Percentiles rank a stretch among this genome's conserved stretches.
Evolutionary conservation across 2,329 filamentous ascomycete genomes (phyloP).

Genomic region (Trichoderma simmonsii): DNA sequence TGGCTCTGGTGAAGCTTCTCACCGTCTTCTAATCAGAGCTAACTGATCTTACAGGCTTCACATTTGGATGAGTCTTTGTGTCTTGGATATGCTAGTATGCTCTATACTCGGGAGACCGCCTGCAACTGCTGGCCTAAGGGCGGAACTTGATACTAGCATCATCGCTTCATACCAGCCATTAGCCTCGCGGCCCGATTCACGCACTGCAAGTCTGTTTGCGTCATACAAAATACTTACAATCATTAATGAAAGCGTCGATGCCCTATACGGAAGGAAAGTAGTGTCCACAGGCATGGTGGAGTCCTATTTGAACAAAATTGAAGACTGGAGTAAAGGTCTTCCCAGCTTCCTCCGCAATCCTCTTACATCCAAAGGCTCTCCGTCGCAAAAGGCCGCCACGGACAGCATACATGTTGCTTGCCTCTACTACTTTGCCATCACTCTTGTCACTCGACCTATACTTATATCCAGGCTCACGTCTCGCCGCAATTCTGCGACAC

Average conservation of each 20-base stretch:
- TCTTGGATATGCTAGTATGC: conserved; percentile 39
- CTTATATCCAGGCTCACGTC: conserved; percentile 49
- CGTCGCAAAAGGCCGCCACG: conserved; percentile 36
- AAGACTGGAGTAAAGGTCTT: conserved; percentile 44
- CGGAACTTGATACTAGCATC: conserved; percentile 26
- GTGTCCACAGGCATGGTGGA: conserved; percentile 36
- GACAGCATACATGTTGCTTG: conserved; percentile 55
- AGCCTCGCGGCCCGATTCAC: conserved; percentile 1
- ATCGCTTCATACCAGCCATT: conserved; percentile 23
- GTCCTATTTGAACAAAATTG: conserved; percentile 40
- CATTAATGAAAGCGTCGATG: conserved; percentile 43
- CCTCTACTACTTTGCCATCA: conserved; percentile 57
- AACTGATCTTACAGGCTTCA: conserved; percentile 27
- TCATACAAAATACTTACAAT: conserved; percentile 43
- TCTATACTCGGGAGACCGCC: conserved; percentile 39
- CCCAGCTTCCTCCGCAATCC: conserved; percentile 33
- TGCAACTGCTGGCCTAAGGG: conserved; percentile 32
- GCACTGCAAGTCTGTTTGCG: conserved; percentile 33
- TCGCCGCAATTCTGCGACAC: conserved; percentile 29
- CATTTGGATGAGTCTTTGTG: conserved; percentile 38
- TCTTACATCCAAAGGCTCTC: background rate
- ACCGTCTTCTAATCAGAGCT: background rate
- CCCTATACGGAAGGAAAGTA: conserved; percentile 40
- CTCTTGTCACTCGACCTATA: conserved; percentile 54
- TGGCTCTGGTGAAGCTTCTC: background rate